A percentile compares a stretch with the other conserved stretches of the same genome.
Conservation (phyloP, 305 asterid species). For the Fraxinus albicans region DNA sequence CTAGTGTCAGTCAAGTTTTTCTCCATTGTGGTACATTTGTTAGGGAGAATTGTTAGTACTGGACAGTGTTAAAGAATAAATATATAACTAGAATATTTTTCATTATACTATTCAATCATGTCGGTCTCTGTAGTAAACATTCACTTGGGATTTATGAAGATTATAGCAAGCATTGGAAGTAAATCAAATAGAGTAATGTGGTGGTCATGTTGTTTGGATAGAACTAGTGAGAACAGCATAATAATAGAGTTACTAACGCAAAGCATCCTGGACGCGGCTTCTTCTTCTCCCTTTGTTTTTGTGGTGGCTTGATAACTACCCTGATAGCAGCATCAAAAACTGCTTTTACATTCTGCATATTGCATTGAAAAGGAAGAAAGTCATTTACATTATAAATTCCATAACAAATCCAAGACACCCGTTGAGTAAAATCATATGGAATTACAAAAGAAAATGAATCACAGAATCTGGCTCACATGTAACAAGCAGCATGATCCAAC, state of each 20-base stretch:
- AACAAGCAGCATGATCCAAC: background rate
- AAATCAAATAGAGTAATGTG: background rate
- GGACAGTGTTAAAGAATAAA: background rate
- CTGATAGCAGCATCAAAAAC: conserved; percentile 91
- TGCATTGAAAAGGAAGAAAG: conserved; percentile 19
- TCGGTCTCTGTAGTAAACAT: background rate
- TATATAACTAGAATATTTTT: background rate
- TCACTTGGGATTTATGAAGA: background rate
- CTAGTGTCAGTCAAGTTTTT: background rate
- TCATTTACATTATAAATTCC: background rate
- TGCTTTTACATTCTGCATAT: conserved; percentile 77
- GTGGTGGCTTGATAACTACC: conserved; percentile 94
- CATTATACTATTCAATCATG: background rate
- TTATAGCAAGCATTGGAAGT: background rate
- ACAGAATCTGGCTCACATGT: conserved; percentile 3
- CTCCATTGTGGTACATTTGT: background rate
- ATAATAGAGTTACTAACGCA: conserved; percentile 44
- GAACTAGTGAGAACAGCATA: background rate
- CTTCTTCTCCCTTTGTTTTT: conserved; percentile 77
- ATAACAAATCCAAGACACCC: background rate
- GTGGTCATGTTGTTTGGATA: background rate
- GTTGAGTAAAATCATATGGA: background rate
- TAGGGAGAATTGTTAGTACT: background rate
- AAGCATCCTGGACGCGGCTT: conserved; percentile 66
- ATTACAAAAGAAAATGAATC: background rate